Base-by-base conservation (phyloP, 73 alveolate species). In the Blepharisma japonicum region DNA sequence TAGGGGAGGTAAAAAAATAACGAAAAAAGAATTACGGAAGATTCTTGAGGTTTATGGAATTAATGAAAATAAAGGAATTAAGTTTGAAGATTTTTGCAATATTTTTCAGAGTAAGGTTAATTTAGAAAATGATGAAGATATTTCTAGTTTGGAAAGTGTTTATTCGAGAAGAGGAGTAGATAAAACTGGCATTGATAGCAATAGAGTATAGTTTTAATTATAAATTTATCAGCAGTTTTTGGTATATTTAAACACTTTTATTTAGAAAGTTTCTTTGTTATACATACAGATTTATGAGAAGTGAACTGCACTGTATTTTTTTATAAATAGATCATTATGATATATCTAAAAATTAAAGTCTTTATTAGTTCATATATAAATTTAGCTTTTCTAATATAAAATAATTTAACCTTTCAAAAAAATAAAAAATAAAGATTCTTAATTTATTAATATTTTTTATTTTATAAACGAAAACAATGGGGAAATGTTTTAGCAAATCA, bases 11-110 rank as follows among this genome's bases (percentile, higher is more conserved):
- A 45, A 46, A 32, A 6, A 79, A 38, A 6, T 82, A 14, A 55
- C 88, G 9, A 56, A 80, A 32, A 78, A 84, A 49, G 91, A 84
- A 51, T 14, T 84, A 25, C 61, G 79, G 7, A 80, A 81, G 25
- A 80, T 84, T 9, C 80, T 84, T 81, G 67, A 23, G 25, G 54
- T 54, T 48, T 84, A 83, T 46, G 88, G 77, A 27, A 23, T 55
- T 7, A 6, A 45, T 8, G 48, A 79, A 6, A 54, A 78, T 79
- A 83, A 82, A 6, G n/a, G 27, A 11, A 50, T 83, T n/a, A 38
- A 71, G 4, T 83, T 51, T 56, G 87, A 78, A 23, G 83, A 83
- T 42, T 83, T 83, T 71, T 47, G 55, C 20, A 42, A 50, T 38
- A 83, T 83, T 9, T 51, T 74, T 46, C 79, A 18, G 3, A 25